Percentiles rank a stretch among this genome's conserved stretches.
These are phyloP conservation scores for Nidula niveotomentosa DNA, from an alignment of 1,284 basidiomycete species.

Conservation along the genomic window DNA sequence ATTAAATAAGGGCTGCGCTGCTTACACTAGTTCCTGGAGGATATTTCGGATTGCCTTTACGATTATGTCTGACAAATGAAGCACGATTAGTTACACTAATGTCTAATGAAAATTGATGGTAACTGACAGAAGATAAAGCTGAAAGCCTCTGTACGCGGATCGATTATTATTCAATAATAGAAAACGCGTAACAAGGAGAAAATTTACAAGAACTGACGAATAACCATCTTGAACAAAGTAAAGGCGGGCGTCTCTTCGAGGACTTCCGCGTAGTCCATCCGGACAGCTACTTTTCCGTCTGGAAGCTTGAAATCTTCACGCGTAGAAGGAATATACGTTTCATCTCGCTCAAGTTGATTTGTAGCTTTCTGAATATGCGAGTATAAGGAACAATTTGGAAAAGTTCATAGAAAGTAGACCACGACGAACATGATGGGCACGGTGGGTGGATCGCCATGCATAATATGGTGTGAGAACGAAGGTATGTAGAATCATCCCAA, in stretches of 20 bases:
- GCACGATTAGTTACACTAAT: constrained; percentile 30
- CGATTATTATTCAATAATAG: too few species aligned
- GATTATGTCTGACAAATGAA: constrained; percentile 67
- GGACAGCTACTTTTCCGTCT: constrained; percentile 32
- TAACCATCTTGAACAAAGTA: constrained; percentile 56
- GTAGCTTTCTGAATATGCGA: constrained; percentile 42
- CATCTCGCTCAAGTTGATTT: constrained; percentile 54
- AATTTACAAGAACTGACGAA: constrained; percentile 44
- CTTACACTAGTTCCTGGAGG: constrained; percentile 49
- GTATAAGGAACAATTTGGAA: not conserved
- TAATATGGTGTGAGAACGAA: constrained; percentile 58
- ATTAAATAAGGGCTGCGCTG: too few species aligned
- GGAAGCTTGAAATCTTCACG: constrained; percentile 47
- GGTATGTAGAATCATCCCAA: constrained; percentile 45
- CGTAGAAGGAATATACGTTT: constrained; percentile 55
- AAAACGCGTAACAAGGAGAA: too few species aligned
- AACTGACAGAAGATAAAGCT: too few species aligned
- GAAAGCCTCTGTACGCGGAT: too few species aligned
- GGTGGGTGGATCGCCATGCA: constrained; percentile 57
- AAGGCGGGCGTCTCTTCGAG: constrained; percentile 77
- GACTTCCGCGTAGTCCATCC: constrained; percentile 51
- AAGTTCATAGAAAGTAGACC: not conserved
- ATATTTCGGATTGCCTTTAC: constrained; percentile 64
- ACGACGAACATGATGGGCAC: constrained; percentile 46
- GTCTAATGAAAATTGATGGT: too few species aligned